Base-by-base conservation (phyloP, 2,329 filamentous ascomycete species). In the Aspergillus aculeatus region DNA sequence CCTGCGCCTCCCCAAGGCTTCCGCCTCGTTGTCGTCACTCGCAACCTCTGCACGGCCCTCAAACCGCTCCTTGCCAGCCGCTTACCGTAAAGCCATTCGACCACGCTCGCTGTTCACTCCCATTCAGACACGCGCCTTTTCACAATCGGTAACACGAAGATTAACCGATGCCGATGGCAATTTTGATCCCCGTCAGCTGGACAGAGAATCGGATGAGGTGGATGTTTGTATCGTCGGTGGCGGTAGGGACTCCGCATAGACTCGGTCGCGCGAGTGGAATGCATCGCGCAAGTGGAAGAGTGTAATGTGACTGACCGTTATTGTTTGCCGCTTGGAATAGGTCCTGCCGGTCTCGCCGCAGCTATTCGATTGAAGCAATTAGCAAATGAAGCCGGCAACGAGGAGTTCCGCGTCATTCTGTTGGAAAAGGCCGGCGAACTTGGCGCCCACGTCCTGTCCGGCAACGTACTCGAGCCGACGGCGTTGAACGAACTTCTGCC, bases 201-300 rank as follows among this genome's bases (percentile, higher is more conserved):
- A 98, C 65, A 89, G 95, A 65, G 95, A 98, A 76, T 90, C 87
- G 56, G 95, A 99, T 71, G 81, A 95, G 78, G 95, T 99, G 31
- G 95, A 99, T 77, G 93, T 99, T 31, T 96, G 92, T 77, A 98
- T 99, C 71, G 87, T 99, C 56, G 95, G 95, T 71, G 95, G 91
- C 75, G 94, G 84, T 86, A 80, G 70, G 77, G 19, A 44, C 47
- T 38, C 49, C 44, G 19, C 24, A 19, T 16, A 29, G 35, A 29
- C 24, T 14, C 26, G 23, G 24, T 50, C 5, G 47, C n/a, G n/a
- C 7, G 21, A 10, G 23, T 16, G 24, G 23, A 2, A 6, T 3
- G 26, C 14, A 56, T n/a, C 7, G 38, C 38, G 38, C 32, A 14
- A 48, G 12, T 50, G 32, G 14, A 21, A 24, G 38, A 35, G 11